Evolutionary conservation across 2,329 filamentous ascomycete species (phyloP).

Genomic region (Aureobasidium sp.): DNA sequence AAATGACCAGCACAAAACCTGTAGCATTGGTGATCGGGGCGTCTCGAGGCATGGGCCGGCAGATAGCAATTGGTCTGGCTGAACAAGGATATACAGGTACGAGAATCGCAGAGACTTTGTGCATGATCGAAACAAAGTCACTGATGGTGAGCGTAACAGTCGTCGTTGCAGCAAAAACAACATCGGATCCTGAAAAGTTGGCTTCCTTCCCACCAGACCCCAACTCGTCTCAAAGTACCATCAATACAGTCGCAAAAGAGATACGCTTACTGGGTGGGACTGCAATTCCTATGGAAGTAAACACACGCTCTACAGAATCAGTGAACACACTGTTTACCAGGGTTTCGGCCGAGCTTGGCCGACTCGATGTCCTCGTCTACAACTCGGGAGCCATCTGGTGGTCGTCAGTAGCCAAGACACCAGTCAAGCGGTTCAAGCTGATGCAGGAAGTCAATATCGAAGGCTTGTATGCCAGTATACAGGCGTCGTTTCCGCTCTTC

Average conservation of each 20-base stretch:
- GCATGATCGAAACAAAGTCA: background rate
- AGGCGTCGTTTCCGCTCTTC: conserved; percentile 63
- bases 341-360: conserved; percentile 29
- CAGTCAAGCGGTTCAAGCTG: conserved; percentile 45
- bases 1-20: background rate
- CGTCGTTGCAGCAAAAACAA: conserved; percentile 70
- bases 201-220: conserved; percentile 66
- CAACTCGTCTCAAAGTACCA: conserved; percentile 67
- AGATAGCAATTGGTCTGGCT: conserved; percentile 71
- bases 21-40: conserved; percentile 35
- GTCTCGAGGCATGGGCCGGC: conserved; percentile 72
- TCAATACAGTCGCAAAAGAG: conserved; percentile 71
- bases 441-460: conserved; percentile 71
- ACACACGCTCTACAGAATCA: conserved; percentile 31
- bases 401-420: conserved; percentile 65
- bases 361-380: conserved; percentile 70
- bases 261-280: conserved; percentile 58
- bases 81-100: conserved; percentile 62
- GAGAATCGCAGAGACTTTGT: background rate
- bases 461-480: conserved; percentile 66
- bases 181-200: conserved; percentile 52
- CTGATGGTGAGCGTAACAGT: conserved; percentile 43
- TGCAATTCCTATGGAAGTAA: conserved; percentile 61
- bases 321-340: background rate
- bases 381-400: conserved; percentile 85